These are phyloP conservation scores for Berkeleyomyces rouxiae DNA, from an alignment of 2,329 filamentous ascomycete genomes.

Conservation along the genomic window DNA sequence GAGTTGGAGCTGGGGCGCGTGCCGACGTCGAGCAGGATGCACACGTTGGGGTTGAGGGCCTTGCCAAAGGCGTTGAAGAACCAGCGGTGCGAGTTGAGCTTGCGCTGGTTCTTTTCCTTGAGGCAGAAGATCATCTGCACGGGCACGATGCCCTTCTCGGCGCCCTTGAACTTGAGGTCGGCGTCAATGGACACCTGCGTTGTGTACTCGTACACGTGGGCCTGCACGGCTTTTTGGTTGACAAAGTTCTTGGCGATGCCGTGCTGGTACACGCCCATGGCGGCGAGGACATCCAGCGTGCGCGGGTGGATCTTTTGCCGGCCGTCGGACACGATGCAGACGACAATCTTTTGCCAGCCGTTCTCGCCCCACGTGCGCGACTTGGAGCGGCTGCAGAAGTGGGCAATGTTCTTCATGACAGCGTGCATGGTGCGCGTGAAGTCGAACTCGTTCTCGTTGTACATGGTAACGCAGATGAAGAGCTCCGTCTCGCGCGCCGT, in stretches of 20 bases:
- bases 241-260: slow-evolving; percentile 98
- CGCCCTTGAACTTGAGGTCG: slow-evolving; percentile 95
- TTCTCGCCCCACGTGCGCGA: slow-evolving; percentile 93
- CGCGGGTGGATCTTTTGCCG: slow-evolving; percentile 78
- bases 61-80: slow-evolving; percentile 97
- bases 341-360: slow-evolving; percentile 98
- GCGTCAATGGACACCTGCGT: slow-evolving; percentile 93
- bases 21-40: slow-evolving; percentile 90
- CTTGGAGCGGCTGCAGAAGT: slow-evolving; percentile 85
- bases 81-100: slow-evolving; percentile 96
- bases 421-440: slow-evolving; percentile 98
- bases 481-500: slow-evolving; percentile 82
- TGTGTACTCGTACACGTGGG: slow-evolving; percentile 97
- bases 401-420: slow-evolving; percentile 93
- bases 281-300: slow-evolving; percentile 83
- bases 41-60: slow-evolving; percentile 86
- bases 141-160: slow-evolving; percentile 95
- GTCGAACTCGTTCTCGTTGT: slow-evolving; percentile 93
- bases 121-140: slow-evolving; percentile 97
- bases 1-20: slow-evolving; percentile 79
- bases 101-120: slow-evolving; percentile 95
- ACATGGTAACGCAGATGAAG: slow-evolving; percentile 97
- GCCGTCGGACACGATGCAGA: slow-evolving; percentile 90
- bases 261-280: slow-evolving; percentile 95
- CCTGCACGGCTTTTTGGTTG: slow-evolving; percentile 87